phyloP scores from a whole-genome alignment of 2,329 filamentous ascomycete species.

The Colletotrichum sp. region DNA sequence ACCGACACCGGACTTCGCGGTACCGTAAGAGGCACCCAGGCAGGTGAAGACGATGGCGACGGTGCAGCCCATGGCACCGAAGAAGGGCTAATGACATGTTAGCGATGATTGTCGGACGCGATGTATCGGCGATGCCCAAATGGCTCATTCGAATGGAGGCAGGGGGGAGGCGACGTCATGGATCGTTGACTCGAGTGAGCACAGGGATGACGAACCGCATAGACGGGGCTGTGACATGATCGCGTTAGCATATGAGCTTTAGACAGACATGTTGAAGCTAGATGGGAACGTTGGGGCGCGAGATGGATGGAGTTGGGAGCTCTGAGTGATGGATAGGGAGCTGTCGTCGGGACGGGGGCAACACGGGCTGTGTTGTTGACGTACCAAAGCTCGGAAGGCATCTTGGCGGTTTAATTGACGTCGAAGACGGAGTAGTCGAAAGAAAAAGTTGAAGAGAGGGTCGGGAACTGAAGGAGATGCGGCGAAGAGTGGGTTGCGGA shows the following conservation, averaged over 20 bases:
- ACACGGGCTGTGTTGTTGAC: constrained; percentile 45
- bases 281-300: not conserved
- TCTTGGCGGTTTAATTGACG: constrained; percentile 53
- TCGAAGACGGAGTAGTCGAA: constrained; percentile 20
- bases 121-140: constrained; percentile 1
- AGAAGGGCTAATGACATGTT: constrained; percentile 72
- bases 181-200: constrained; percentile 14
- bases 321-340: constrained; percentile 33
- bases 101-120: constrained; percentile 30
- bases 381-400: constrained; percentile 85
- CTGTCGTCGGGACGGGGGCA: constrained; percentile 31
- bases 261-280: not conserved
- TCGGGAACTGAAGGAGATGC: constrained; percentile 10
- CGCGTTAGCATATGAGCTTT: constrained; percentile 27
- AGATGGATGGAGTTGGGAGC: constrained; percentile 31
- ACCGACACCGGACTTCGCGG: constrained; percentile 98
- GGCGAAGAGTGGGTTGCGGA: constrained; percentile 19
- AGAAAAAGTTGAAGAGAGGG: not conserved
- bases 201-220: constrained; percentile 81
- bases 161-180: constrained; percentile 23
- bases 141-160: constrained; percentile 16
- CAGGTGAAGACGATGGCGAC: constrained; percentile 96
- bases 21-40: constrained; percentile 96
- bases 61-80: constrained; percentile 98
- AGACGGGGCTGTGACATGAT: constrained; percentile 76